A percentile compares a stretch with the other conserved stretches of the same genome.
These are phyloP conservation scores for Silene uniflora DNA, from an alignment of 148 eudicot genomes.

Conservation along the genomic window DNA sequence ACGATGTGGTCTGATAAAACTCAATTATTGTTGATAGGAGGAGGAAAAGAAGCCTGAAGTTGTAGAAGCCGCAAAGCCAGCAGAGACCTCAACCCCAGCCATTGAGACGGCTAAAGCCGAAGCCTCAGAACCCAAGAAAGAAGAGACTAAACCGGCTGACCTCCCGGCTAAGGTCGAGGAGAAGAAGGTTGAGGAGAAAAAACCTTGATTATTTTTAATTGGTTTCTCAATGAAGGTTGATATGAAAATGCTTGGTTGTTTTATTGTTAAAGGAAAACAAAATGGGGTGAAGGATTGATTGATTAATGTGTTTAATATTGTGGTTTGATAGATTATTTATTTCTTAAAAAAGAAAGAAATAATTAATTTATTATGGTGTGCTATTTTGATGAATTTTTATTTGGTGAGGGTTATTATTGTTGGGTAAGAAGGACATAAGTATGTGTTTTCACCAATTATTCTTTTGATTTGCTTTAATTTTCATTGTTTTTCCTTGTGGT, in stretches of 20 bases:
- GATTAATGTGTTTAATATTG: conserved; percentile 3
- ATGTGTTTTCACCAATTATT: too few relatives aligned
- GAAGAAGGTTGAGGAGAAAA: conserved; percentile 22
- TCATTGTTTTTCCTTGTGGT: background rate
- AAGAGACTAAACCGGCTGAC: conserved; percentile 18
- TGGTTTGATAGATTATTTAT: conserved; percentile 12
- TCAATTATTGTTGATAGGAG: conserved; percentile 12
- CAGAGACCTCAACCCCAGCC: background rate
- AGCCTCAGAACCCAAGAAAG: conserved; percentile 15
- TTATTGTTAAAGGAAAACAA: background rate
- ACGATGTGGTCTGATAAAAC: background rate
- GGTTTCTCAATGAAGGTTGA: background rate
- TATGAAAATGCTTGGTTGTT: background rate
- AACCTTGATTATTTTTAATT: background rate
- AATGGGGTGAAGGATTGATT: background rate
- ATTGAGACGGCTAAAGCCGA: conserved; percentile 21
- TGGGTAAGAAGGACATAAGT: background rate
- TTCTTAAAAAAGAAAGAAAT: background rate
- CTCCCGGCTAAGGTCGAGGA: conserved; percentile 2
- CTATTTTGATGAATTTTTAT: background rate
- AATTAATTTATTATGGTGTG: conserved; percentile 7
- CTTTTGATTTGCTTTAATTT: background rate
- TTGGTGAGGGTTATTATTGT: background rate
- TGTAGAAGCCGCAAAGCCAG: conserved; percentile 21
- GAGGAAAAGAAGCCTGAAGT: conserved; percentile 21